Base-by-base conservation (phyloP, 345 rosid species). In the Citrus reticulata region DNA sequence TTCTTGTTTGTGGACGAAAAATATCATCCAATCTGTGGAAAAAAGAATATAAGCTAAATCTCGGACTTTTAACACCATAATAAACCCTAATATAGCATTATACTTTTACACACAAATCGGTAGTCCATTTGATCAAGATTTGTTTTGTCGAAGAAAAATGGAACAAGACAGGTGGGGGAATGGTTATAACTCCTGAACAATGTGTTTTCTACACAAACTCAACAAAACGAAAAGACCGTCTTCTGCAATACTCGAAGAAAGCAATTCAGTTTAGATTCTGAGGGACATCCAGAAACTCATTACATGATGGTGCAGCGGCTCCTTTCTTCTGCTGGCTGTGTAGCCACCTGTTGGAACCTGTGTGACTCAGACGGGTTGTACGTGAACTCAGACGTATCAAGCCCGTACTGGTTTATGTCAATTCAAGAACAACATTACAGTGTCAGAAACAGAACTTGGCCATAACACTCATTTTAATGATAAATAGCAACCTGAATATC, bases 311-410 rank as follows among this genome's bases (percentile, higher is more conserved):
- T 91, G 89, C 98, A 96, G 39, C 98, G 90, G 67, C 98, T 85
- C 85, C 92, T 84, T 81, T 91, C 95, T 84, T 94, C 99, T 5
- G 93, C 59, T 77, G 91, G 93, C 75, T 84, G 97, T 8, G 89
- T 6, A 14, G 91, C 58, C 69, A 74, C 88, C 81, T 90, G 99
- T 85, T 90, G 97, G 87, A 65, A 75, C 88, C 97, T 86, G 83
- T 87, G 90, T 1, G 98, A 76, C 87, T 94, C 98, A 0, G 97
- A 82, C 13, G 98, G 98, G 84, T 92, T 91, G 93, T 94, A 93
- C 27, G 99, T 87, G 86, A 91, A 96, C 91, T 93, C 98, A 1
- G 98, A 85, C 40, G 99, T 93, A 85, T 94, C 94, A n/a, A 96
- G 93, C 54, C 97, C 98, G 71, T 91, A 94, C 99, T 96, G 94